Conservation (phyloP, 148 eudicot genomes). For the Polygonum maritimum region DNA sequence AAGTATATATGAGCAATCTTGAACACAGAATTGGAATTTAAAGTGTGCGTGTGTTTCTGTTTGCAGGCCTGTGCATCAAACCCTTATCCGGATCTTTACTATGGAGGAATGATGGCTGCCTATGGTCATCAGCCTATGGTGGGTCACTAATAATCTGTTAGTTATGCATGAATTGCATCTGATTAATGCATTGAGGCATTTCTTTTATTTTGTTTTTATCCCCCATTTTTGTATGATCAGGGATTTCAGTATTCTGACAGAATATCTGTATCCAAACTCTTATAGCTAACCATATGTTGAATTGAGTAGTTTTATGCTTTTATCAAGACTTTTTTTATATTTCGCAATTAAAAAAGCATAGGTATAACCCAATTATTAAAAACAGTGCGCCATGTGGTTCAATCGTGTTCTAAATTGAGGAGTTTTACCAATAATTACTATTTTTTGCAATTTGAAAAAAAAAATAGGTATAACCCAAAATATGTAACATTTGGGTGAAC, state of each 20-base stretch:
- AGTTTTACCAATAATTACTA: neutral
- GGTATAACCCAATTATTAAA: neutral
- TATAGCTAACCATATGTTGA: neutral
- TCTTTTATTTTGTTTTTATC: neutral
- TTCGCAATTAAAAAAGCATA: neutral
- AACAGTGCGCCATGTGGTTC: neutral
- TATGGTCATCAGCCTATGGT: conserved; percentile 80
- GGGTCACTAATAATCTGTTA: conserved; percentile 12
- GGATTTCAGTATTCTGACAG: neutral
- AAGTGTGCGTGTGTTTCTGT: neutral
- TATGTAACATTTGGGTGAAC: neutral
- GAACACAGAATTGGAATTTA: neutral
- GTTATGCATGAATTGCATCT: neutral
- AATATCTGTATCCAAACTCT: neutral
- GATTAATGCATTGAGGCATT: neutral
- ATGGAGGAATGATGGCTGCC: conserved; percentile 80
- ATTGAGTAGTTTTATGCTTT: neutral
- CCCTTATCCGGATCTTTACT: conserved; percentile 68
- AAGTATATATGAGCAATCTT: neutral
- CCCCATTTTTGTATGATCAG: neutral
- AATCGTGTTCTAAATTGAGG: too few species aligned
- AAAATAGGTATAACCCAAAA: neutral
- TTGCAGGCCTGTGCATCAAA: conserved; percentile 70
- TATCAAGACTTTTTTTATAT: neutral
- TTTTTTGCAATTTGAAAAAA: neutral